Evolutionary conservation across 1,139 yeast genomes (phyloP).

Genomic region (Lodderomyces margitis): DNA sequence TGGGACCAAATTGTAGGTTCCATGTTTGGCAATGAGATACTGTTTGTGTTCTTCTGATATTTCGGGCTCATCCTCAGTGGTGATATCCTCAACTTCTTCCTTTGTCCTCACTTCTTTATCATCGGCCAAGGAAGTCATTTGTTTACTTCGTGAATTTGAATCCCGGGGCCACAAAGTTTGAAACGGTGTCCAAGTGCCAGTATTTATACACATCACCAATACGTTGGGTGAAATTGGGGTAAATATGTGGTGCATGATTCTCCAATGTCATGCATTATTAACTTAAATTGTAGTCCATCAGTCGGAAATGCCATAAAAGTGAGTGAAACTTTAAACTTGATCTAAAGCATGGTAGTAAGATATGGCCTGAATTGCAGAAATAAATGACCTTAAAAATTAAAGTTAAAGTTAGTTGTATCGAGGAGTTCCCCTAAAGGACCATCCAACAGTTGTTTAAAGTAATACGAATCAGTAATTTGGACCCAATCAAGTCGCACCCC

Average conservation of each 20-base stretch:
- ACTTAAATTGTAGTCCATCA: too few species aligned
- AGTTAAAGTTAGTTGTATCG: neutral
- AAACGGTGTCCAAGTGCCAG: too few species aligned
- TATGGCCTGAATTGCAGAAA: too few species aligned
- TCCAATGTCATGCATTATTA: too few species aligned
- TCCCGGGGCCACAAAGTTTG: neutral
- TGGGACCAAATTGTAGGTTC: constrained; percentile 18
- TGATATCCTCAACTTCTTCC: neutral
- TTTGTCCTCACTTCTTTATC: neutral
- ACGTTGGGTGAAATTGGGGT: neutral
- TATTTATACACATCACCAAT: neutral
- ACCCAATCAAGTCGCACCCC: too few species aligned
- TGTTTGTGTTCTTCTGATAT: constrained; percentile 14
- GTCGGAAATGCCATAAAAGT: neutral
- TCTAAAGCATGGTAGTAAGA: too few species aligned
- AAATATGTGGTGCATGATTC: neutral
- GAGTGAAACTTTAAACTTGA: neutral
- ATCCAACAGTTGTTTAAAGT: too few species aligned
- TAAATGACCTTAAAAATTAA: neutral
- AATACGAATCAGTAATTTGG: too few species aligned
- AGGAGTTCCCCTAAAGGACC: too few species aligned
- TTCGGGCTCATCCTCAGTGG: neutral
- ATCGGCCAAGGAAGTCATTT: neutral
- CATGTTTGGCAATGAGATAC: constrained; percentile 18
- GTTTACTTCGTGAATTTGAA: neutral